Percentiles rank a stretch among this genome's conserved stretches.
Conservation (phyloP, 208 protist species). For the Wallacemonas rigidus region DNA sequence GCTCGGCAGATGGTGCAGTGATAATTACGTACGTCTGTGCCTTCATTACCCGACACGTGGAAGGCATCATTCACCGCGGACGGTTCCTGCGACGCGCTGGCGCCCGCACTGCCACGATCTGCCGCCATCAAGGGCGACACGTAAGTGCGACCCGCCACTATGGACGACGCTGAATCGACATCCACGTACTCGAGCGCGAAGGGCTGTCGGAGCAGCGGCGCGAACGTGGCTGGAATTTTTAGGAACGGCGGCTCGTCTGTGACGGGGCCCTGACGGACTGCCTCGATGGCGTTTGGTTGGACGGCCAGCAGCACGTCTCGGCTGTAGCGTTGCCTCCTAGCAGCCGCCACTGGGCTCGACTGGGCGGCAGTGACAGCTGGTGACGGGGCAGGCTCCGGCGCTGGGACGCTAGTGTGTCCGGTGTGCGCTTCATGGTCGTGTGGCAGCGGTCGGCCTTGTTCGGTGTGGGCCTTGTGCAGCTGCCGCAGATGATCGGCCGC, state of each 20-base stretch:
- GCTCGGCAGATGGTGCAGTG: conserved; percentile 36
- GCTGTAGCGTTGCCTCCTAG: conserved; percentile 30
- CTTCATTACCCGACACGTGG: not conserved
- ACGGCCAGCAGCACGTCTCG: conserved; percentile 37
- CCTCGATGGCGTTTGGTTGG: conserved; percentile 28
- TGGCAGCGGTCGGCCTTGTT: not conserved
- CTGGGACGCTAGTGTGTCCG: not conserved
- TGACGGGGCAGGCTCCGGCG: too few species aligned
- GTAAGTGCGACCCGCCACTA: conserved; percentile 34
- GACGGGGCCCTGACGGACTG: conserved; percentile 28
- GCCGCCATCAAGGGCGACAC: not conserved
- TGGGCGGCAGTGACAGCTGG: too few species aligned
- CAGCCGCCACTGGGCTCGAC: too few species aligned
- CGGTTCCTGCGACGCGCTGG: not conserved
- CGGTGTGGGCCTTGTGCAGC: not conserved
- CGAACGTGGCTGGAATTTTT: conserved; percentile 46
- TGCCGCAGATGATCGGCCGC: conserved; percentile 37
- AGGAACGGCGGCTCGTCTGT: conserved; percentile 50
- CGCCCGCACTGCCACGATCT: not conserved
- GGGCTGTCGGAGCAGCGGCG: conserved; percentile 31
- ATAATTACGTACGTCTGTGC: conserved; percentile 22
- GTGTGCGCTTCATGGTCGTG: not conserved
- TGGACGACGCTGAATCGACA: conserved; percentile 40
- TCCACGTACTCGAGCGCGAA: conserved; percentile 57
- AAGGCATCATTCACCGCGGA: not conserved